Evolutionary conservation across 306 rosid genomes (phyloP), one percentile per base, ranked within the genome.

Genomic region (Rosa rugosa): DNA sequence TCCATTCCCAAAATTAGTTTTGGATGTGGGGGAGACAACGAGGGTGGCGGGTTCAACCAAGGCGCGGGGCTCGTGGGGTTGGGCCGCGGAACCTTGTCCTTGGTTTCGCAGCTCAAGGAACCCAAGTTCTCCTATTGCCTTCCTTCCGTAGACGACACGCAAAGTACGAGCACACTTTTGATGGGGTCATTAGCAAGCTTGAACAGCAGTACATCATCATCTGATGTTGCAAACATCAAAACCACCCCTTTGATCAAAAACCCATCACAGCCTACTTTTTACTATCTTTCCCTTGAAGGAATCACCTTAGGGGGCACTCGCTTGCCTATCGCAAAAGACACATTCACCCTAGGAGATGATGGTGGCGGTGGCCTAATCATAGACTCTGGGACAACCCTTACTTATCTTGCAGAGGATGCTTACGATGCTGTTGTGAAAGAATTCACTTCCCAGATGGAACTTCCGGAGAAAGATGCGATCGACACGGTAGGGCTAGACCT

Each of bases 331-430:
- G 81, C 69, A 3, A 81, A 88, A 40, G 77, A 87, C 38, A 88
- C 88, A 17, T 92, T 94, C 47, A 84, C 87, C 0, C 46, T 92
- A 3, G 59, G 67, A 11, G 83, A 86, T 40, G 94, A 91, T 69
- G 99, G 97, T 9, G 89, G 68, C 62, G 99, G 99, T 0, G 99
- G 99, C 4, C 22, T 91, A 22, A 92, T 92, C 77, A 91, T 94
- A 45, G 99, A 94, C 63, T 94, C 97, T 0, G 99, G 99, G 44
- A 94, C 99, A 14, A 94, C 99, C 0, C 86, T 94, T 5, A 86
- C 95, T 0, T 92, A 92, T 36, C 27, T 94, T 0, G 90, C 84
- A 56, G 69, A 83, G 2, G 81, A 11, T 12, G 99, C 85, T 49
- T 94, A 82, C 53, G 78, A 25, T 36, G 71, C 47, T 68, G 75